Base-by-base conservation (phyloP, 1,284 basidiomycete genomes). In the Cutaneotrichosporon mucoides region DNA sequence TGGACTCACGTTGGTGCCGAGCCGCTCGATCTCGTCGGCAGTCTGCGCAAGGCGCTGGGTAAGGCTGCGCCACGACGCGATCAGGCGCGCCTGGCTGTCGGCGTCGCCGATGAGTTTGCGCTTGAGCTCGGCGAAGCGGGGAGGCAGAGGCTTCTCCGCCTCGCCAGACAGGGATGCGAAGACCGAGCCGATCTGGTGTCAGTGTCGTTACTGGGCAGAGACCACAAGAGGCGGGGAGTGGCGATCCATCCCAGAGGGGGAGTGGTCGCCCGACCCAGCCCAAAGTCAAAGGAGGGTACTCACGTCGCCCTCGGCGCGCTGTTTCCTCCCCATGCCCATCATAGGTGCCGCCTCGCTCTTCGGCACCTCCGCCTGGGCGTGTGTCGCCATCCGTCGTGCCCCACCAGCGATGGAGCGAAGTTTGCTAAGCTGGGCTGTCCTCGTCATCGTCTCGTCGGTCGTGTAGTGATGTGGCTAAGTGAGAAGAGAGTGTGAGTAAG, bases 111-210 rank as follows among this genome's bases (percentile, higher is more conserved):
- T 72, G 48, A 73, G 68, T 12, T 86, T 69, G 44, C 82, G 81
- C 78, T 89, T 89, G 41, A 89, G 73, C 10, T 82, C 79, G 0
- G 81, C 70, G 62, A 88, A 89, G 0, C 85, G 82, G 8, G 78
- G 65, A 0, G 87, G 86, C 2, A 88, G 79, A 1, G 69, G 68
- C 1, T 65, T 70, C 13, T 75, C 73, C 2, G 73, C 68, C 57
- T 81, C 81, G 9, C 79, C 77, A 2, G 82, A 81, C 6, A 86
- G 76, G 0, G 84, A 84, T 1, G 83, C 79, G 69, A 87, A 87
- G 38, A 86, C 82, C 11, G 80, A 79, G 2, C 82, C 82, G 56
- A 88, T 86, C 70, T 75, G n/a, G 24, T 24, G 56, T 52, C 16
- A 45, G 36, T 13, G 5, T 3, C 24, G 24, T 24, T 24, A 24